phyloP scores from a whole-genome alignment of 805 yeast species.

The Wickerhamomyces alni region DNA sequence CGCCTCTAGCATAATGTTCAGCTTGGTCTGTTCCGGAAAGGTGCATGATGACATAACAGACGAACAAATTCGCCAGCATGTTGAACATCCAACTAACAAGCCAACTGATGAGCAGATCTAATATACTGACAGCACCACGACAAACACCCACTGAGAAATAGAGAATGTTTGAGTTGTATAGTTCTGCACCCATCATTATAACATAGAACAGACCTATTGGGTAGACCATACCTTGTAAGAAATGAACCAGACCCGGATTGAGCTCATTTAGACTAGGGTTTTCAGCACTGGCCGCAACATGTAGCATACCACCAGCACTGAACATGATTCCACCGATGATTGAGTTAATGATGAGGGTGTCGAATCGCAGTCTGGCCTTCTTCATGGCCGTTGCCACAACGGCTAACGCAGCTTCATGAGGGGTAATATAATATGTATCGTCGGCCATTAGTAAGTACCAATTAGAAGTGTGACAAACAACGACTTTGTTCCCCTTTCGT shows the following conservation, averaged over 20 bases:
- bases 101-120: constrained; percentile 65
- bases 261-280: constrained; percentile 34
- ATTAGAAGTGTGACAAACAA: too few species aligned
- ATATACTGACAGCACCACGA: constrained; percentile 61
- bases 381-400: constrained; percentile 85
- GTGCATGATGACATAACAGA: constrained; percentile 57
- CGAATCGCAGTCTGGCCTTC: constrained; percentile 61
- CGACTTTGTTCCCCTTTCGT: too few species aligned
- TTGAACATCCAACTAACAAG: constrained; percentile 60
- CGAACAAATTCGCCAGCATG: constrained; percentile 57
- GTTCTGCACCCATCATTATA: constrained; percentile 67
- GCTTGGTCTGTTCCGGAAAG: constrained; percentile 43
- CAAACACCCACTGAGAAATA: constrained; percentile 64
- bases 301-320: constrained; percentile 68
- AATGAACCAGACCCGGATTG: constrained; percentile 47
- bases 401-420: constrained; percentile 79
- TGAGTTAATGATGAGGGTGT: constrained; percentile 56
- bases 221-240: constrained; percentile 57
- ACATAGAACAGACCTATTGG: constrained; percentile 75
- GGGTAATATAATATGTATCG: constrained; percentile 47
- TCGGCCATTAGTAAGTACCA: too few species aligned
- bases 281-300: constrained; percentile 47
- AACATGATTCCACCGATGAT: constrained; percentile 66
- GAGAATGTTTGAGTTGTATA: constrained; percentile 68
- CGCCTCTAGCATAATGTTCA: constrained; percentile 39